phyloP scores from a whole-genome alignment of 257 asterid species.

The Solanum gandarillasii region DNA sequence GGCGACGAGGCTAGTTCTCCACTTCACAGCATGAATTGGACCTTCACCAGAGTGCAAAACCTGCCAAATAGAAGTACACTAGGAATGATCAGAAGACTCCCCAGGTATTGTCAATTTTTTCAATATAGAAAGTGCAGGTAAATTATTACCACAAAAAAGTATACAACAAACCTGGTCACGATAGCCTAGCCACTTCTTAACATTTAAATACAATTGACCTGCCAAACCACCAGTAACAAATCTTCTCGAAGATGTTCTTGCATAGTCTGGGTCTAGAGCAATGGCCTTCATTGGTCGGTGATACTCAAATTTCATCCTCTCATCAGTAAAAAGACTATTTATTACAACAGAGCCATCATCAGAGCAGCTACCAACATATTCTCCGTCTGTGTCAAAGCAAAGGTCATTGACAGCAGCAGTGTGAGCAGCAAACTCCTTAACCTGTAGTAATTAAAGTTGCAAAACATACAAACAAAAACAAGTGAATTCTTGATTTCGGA shows the following conservation, averaged over 20 bases:
- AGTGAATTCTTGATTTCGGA: background rate
- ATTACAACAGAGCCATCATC: constrained; percentile 97
- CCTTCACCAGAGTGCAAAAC: constrained; percentile 98
- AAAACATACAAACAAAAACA: background rate
- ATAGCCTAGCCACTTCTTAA: constrained; percentile 92
- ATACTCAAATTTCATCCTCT: constrained; percentile 86
- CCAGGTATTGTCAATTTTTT: background rate
- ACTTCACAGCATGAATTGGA: constrained; percentile 90
- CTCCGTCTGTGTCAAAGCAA: constrained; percentile 91
- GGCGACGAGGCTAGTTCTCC: constrained; percentile 90
- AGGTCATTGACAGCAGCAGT: constrained; percentile 92
- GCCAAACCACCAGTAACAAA: constrained; percentile 98
- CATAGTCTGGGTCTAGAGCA: constrained; percentile 94
- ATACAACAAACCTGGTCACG: constrained; percentile 78
- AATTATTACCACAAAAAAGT: constrained; percentile 1
- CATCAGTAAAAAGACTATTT: constrained; percentile 84
- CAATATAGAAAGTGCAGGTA: constrained; percentile 3
- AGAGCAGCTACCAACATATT: constrained; percentile 98
- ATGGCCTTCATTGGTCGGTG: constrained; percentile 97
- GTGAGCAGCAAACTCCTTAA: constrained; percentile 80
- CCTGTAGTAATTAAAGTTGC: constrained; percentile 32
- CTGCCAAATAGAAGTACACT: constrained; percentile 31
- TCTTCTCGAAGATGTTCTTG: constrained; percentile 81
- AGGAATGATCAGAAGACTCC: constrained; percentile 5
- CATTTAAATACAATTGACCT: constrained; percentile 74